A percentile compares a stretch with the other conserved stretches of the same genome.
Conservation (phyloP, 257 asterid species). For the Fraxinus pennsylvanica region DNA sequence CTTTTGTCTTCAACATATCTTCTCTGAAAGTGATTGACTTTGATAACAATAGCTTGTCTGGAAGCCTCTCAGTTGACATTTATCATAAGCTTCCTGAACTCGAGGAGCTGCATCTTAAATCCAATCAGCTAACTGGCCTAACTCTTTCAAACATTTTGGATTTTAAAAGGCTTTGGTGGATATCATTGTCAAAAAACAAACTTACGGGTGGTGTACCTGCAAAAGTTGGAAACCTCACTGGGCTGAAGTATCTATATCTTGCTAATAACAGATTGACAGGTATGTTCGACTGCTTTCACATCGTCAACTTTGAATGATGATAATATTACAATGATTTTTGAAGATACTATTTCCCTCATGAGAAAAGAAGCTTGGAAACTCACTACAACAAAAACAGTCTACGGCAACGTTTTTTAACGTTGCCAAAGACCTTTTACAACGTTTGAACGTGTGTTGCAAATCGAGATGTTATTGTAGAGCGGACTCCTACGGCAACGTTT, state of each 20-base stretch:
- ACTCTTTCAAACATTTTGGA: constrained; percentile 36
- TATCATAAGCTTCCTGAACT: constrained; percentile 35
- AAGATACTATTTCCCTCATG: background rate
- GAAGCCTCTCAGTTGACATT: constrained; percentile 34
- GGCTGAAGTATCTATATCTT: constrained; percentile 1
- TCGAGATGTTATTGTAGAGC: too few species aligned
- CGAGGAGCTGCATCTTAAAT: constrained; percentile 24
- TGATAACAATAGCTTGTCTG: constrained; percentile 45
- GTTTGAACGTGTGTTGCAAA: too few species aligned
- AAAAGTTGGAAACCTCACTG: constrained; percentile 29
- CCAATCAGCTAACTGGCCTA: constrained; percentile 43
- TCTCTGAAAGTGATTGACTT: constrained; percentile 22
- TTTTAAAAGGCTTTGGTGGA: constrained; percentile 27
- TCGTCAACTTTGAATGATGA: background rate
- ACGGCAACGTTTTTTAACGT: too few species aligned
- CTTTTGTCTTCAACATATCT: constrained; percentile 32
- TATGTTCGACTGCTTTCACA: background rate
- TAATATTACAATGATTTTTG: background rate
- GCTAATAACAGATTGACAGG: constrained; percentile 24
- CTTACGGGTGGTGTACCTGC: constrained; percentile 32
- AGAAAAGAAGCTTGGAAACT: too few species aligned
- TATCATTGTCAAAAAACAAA: constrained; percentile 32
- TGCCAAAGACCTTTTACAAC: too few species aligned
- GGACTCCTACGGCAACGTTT: too few species aligned
- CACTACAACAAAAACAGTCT: too few species aligned